Evolutionary conservation across 805 yeast species (phyloP).

Genomic region (Candida parachauliodes): DNA sequence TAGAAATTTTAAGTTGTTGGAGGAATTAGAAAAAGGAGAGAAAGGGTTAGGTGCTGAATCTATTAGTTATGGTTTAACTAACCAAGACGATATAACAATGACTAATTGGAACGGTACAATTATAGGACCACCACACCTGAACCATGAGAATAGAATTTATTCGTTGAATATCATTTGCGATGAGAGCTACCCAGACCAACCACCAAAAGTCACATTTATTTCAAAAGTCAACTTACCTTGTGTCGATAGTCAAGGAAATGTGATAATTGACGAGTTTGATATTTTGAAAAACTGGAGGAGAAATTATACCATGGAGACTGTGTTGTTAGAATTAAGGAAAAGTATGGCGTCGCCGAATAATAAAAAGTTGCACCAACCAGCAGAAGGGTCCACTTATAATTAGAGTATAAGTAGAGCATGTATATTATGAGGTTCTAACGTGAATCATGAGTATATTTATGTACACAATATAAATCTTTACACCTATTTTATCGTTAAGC

Average conservation of each 20-base stretch:
- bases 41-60: conserved; percentile 97
- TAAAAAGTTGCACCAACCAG: conserved; percentile 84
- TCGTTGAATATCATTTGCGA: conserved; percentile 80
- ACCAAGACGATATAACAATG: conserved; percentile 88
- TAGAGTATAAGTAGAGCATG: too few relatives aligned
- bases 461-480: too few relatives aligned
- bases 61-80: conserved; percentile 90
- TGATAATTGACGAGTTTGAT: conserved; percentile 46
- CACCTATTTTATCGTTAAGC: background rate
- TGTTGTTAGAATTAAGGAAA: conserved; percentile 81
- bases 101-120: conserved; percentile 98
- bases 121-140: conserved; percentile 89
- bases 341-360: conserved; percentile 78
- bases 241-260: conserved; percentile 67
- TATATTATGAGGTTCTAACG: too few relatives aligned
- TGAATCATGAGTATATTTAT: too few relatives aligned
- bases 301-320: conserved; percentile 89
- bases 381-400: conserved; percentile 74
- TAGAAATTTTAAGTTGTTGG: conserved; percentile 89
- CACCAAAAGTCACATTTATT: conserved; percentile 78
- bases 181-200: conserved; percentile 77
- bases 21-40: conserved; percentile 97
- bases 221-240: conserved; percentile 89
- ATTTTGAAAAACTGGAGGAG: conserved; percentile 83
- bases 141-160: conserved; percentile 92